A percentile compares a stretch with the other conserved stretches of the same genome.
Conservation (phyloP, 2,329 filamentous ascomycete species). For the Cordyceps pruinosa region DNA sequence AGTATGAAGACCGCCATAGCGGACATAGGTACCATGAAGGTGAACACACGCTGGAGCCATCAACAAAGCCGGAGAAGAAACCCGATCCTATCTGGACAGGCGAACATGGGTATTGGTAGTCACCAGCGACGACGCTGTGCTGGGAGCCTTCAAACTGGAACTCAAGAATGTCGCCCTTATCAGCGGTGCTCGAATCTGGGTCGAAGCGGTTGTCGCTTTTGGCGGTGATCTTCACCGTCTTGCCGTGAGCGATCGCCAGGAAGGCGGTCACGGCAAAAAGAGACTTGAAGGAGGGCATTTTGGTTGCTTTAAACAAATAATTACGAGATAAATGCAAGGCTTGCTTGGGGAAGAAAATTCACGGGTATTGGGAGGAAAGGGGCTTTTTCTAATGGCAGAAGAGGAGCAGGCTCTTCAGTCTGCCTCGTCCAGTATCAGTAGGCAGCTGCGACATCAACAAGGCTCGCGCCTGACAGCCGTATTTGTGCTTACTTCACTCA, state of each 20-base stretch:
- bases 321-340: neutral
- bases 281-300: slow-evolving; percentile 25
- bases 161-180: slow-evolving; percentile 29
- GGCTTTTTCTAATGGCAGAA: neutral
- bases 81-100: slow-evolving; percentile 26
- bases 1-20: neutral
- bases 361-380: neutral
- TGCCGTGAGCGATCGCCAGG: slow-evolving; percentile 21
- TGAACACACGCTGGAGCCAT: slow-evolving; percentile 22
- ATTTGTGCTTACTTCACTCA: neutral
- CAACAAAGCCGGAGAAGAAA: slow-evolving; percentile 32
- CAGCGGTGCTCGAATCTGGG: slow-evolving; percentile 26
- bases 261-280: slow-evolving; percentile 21
- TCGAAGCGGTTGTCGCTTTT: slow-evolving; percentile 27
- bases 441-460: neutral
- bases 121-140: slow-evolving; percentile 32
- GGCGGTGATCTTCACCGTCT: slow-evolving; percentile 29
- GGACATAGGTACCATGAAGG: too few relatives aligned
- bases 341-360: neutral
- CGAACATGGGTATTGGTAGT: slow-evolving; percentile 30
- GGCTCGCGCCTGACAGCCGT: neutral
- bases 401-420: neutral
- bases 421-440: neutral
- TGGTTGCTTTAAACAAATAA: neutral
- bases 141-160: slow-evolving; percentile 31